Percentiles rank a stretch among this genome's conserved stretches.
These are phyloP conservation scores for Clonostachys chloroleuca DNA, from an alignment of 2,329 filamentous ascomycete species.

Conservation along the genomic window DNA sequence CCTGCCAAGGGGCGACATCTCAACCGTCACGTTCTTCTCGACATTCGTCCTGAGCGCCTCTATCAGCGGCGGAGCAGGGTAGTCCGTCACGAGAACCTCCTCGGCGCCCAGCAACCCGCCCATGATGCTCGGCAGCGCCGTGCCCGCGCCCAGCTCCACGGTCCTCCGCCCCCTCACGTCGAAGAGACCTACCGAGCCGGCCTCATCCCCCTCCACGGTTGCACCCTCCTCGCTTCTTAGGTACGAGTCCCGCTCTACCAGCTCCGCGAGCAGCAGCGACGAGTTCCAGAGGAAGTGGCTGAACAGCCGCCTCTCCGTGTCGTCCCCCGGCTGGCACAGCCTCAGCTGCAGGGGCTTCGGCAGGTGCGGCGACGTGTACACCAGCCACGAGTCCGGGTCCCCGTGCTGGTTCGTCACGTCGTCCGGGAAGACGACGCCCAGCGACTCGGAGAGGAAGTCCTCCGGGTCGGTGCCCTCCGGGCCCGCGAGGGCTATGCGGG, in stretches of 20 bases:
- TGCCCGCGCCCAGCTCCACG: constrained; percentile 66
- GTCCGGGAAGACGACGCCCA: constrained; percentile 64
- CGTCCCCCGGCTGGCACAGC: constrained; percentile 41
- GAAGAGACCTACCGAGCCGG: constrained; percentile 19
- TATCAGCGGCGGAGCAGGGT: constrained; percentile 58
- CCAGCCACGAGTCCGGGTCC: constrained; percentile 50
- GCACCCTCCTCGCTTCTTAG: constrained; percentile 5
- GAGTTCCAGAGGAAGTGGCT: constrained; percentile 74
- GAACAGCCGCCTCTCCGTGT: constrained; percentile 56
- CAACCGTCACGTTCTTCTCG: constrained; percentile 36
- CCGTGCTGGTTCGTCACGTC: constrained; percentile 65
- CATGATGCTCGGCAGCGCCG: constrained; percentile 47
- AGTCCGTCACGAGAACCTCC: constrained; percentile 60
- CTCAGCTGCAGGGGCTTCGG: constrained; percentile 36
- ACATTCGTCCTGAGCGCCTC: constrained; percentile 55
- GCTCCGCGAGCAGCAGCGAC: constrained; percentile 47
- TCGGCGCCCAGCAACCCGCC: constrained; percentile 39
- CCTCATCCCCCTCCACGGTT: background rate
- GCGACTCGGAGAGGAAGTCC: constrained; percentile 53
- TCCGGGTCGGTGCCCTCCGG: constrained; percentile 34
- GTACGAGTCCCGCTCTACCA: constrained; percentile 45
- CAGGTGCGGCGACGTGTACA: constrained; percentile 52
- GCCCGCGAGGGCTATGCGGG: constrained; percentile 29
- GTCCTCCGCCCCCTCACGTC: constrained; percentile 45
- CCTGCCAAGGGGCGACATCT: constrained; percentile 18